Conservation (phyloP, 2,329 filamentous ascomycete species). For the Periconia sp. region DNA sequence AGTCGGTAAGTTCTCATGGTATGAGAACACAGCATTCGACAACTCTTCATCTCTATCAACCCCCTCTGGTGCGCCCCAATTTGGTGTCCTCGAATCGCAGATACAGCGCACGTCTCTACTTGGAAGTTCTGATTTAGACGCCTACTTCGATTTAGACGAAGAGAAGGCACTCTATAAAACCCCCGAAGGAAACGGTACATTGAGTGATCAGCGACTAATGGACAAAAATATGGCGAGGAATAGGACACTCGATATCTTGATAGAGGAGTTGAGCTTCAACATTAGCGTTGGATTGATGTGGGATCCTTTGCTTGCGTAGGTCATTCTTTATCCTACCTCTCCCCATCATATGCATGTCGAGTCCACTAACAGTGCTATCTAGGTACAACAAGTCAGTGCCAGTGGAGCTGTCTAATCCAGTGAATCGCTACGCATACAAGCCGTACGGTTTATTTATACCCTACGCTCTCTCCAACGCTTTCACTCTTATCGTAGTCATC, state of each 20-base stretch:
- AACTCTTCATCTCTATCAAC: not conserved
- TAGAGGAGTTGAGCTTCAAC: slow-evolving; percentile 25
- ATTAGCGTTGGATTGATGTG: slow-evolving; percentile 19
- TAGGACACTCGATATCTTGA: slow-evolving; percentile 17
- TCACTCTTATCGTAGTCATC: slow-evolving; percentile 12
- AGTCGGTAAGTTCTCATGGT: slow-evolving; percentile 22
- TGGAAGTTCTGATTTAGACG: slow-evolving; percentile 16
- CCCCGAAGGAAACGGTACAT: not conserved
- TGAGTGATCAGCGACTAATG: slow-evolving; percentile 13
- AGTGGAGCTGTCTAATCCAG: not conserved
- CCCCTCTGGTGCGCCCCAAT: slow-evolving; percentile 12
- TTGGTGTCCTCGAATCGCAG: slow-evolving; percentile 15
- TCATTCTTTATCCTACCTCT: not conserved
- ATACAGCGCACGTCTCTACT: slow-evolving; percentile 16
- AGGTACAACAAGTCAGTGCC: slow-evolving; percentile 1
- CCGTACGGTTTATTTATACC: slow-evolving; percentile 11
- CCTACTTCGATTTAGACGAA: slow-evolving; percentile 19
- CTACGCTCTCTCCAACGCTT: slow-evolving; percentile 13
- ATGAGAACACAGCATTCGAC: slow-evolving; percentile 3
- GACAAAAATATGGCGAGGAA: slow-evolving; percentile 19
- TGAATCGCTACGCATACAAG: slow-evolving; percentile 18
- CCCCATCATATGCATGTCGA: not conserved
- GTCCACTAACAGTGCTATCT: too few species aligned
- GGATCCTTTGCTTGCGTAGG: slow-evolving; percentile 18
- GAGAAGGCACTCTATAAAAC: slow-evolving; percentile 13